Evolutionary conservation across 148 eudicot species (phyloP).

Genomic region (Nepenthes gracilis): DNA sequence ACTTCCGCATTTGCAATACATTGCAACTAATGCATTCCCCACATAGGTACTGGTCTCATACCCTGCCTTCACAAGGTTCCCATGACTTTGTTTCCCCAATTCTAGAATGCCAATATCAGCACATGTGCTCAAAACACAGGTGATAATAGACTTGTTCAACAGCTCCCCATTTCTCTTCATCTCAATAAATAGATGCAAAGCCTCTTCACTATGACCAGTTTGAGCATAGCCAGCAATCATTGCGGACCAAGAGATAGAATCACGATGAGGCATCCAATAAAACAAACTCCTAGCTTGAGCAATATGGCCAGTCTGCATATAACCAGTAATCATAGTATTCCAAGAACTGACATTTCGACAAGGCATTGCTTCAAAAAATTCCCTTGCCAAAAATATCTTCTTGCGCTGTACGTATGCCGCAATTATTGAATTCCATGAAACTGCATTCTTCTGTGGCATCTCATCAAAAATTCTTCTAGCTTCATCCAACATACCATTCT

Average conservation of each 20-base stretch:
- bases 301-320: slow-evolving; percentile 17
- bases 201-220: slow-evolving; percentile 30
- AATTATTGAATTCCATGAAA: slow-evolving; percentile 34
- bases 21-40: slow-evolving; percentile 39
- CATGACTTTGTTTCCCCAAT: slow-evolving; percentile 36
- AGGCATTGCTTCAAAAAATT: slow-evolving; percentile 37
- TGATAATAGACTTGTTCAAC: slow-evolving; percentile 25
- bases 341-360: slow-evolving; percentile 25
- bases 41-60: slow-evolving; percentile 22
- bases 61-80: slow-evolving; percentile 24
- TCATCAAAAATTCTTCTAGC: slow-evolving; percentile 28
- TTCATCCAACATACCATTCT: slow-evolving; percentile 31
- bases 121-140: slow-evolving; percentile 39
- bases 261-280: slow-evolving; percentile 25
- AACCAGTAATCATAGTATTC: slow-evolving; percentile 35
- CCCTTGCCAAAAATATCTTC: slow-evolving; percentile 16
- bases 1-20: slow-evolving; percentile 42
- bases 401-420: slow-evolving; percentile 22
- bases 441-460: slow-evolving; percentile 36
- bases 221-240: slow-evolving; percentile 39
- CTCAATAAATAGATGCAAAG: slow-evolving; percentile 24
- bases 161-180: slow-evolving; percentile 22
- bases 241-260: slow-evolving; percentile 43
- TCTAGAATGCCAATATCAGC: slow-evolving; percentile 37
- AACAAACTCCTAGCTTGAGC: slow-evolving; percentile 20